These are phyloP conservation scores for Pythium phragmitis DNA, from an alignment of 352 stramenopile genomes.

Conservation along the genomic window DNA sequence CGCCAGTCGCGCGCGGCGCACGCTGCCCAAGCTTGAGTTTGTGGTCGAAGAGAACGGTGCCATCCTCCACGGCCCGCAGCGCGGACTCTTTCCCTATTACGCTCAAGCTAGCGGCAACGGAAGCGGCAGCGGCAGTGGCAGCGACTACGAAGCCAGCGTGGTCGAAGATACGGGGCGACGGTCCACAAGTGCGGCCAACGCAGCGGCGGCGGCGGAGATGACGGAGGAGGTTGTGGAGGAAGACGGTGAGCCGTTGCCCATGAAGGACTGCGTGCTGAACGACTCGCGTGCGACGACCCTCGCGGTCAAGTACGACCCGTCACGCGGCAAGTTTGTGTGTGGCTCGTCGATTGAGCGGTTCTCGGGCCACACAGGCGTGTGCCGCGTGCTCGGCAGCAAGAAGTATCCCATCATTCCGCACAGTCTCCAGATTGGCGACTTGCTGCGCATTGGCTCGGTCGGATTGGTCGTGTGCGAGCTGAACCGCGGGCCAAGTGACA, in stretches of 20 bases:
- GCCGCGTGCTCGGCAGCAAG: constrained; percentile 87
- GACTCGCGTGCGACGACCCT: constrained; percentile 78
- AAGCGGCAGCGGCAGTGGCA: constrained; percentile 5
- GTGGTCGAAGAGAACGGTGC: constrained; percentile 81
- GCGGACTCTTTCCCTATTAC: constrained; percentile 45
- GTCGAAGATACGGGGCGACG: constrained; percentile 11
- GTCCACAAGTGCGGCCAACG: neutral
- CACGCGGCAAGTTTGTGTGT: constrained; percentile 74
- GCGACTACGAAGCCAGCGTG: neutral
- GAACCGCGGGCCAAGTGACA: constrained; percentile 68
- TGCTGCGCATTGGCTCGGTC: constrained; percentile 89
- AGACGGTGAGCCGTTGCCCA: constrained; percentile 28
- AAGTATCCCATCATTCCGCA: constrained; percentile 81
- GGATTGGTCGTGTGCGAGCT: constrained; percentile 91
- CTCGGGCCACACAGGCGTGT: constrained; percentile 90
- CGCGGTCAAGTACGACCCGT: constrained; percentile 67
- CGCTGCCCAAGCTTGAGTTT: constrained; percentile 84
- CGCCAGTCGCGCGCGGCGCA: constrained; percentile 57
- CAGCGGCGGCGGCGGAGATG: neutral
- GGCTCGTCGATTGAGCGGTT: constrained; percentile 88
- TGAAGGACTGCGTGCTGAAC: constrained; percentile 86
- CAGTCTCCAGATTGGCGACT: constrained; percentile 73
- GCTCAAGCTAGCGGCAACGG: constrained; percentile 4
- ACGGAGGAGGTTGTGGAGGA: neutral
- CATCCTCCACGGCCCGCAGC: constrained; percentile 72